Conservation (phyloP, 352 stramenopile species). For the Phytopythium aichiense region DNA sequence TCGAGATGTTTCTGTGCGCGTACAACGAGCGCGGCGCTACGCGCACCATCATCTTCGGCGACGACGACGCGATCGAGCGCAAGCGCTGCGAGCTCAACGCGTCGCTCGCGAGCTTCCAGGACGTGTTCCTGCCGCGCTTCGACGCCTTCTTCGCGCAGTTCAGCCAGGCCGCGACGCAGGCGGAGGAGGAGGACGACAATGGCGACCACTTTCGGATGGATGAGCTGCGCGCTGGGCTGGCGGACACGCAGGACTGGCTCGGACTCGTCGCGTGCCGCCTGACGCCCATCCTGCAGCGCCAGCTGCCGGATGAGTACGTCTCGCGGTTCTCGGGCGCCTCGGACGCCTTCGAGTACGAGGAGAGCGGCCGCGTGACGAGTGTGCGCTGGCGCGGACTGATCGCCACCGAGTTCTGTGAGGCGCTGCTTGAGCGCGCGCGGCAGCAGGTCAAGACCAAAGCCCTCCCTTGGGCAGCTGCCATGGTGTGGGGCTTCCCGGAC, state of each 20-base stretch:
- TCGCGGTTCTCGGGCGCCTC: conserved; percentile 56
- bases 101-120: conserved; percentile 28
- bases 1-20: conserved; percentile 75
- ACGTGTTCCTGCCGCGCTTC: conserved; percentile 54
- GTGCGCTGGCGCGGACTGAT: conserved; percentile 81
- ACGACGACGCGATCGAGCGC: conserved; percentile 59
- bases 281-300: conserved; percentile 41
- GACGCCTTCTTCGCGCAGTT: conserved; percentile 34
- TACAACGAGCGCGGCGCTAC: conserved; percentile 57
- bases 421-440: conserved; percentile 47
- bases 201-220: conserved; percentile 6
- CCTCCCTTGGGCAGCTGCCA: conserved; percentile 67
- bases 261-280: conserved; percentile 64
- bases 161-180: neutral
- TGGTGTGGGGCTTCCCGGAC: conserved; percentile 79
- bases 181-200: neutral
- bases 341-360: conserved; percentile 34
- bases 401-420: conserved; percentile 43
- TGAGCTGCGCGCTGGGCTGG: conserved; percentile 30
- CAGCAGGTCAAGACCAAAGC: conserved; percentile 36
- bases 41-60: conserved; percentile 67
- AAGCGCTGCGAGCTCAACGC: conserved; percentile 62
- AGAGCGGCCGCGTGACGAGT: conserved; percentile 31
- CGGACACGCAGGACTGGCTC: conserved; percentile 73
- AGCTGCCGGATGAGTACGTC: conserved; percentile 68